A percentile compares a stretch with the other conserved stretches of the same genome.
phyloP scores from a whole-genome alignment of 2,329 filamentous ascomycete genomes.

The Calonectria hawksworthii region DNA sequence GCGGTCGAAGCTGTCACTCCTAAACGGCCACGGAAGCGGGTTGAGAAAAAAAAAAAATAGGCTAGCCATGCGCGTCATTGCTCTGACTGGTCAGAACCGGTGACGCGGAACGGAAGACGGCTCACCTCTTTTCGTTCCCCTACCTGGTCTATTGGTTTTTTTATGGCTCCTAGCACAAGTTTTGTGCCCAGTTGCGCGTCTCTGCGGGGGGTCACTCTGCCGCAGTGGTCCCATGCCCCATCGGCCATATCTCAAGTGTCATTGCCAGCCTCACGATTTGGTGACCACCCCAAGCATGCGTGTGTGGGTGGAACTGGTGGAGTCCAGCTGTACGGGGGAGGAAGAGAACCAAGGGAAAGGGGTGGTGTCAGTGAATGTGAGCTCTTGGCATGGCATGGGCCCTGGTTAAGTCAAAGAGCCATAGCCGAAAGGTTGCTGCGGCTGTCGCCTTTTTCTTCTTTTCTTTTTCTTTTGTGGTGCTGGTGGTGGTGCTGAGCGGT shows the following conservation, averaged over 20 bases:
- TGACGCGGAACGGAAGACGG: conserved; percentile 20
- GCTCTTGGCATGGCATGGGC: not conserved
- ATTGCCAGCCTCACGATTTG: conserved; percentile 25
- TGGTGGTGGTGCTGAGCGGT: not conserved
- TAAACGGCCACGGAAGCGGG: not conserved
- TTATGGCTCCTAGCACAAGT: not conserved
- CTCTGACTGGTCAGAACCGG: not conserved
- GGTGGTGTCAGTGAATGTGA: not conserved
- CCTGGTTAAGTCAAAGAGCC: not conserved
- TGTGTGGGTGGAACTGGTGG: conserved; percentile 27
- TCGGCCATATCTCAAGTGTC: conserved; percentile 27
- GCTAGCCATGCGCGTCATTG: conserved; percentile 12
- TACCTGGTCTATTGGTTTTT: not conserved
- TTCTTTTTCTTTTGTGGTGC: not conserved
- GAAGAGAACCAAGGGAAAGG: not conserved
- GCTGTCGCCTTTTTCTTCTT: not conserved
- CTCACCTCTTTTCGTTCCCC: not conserved
- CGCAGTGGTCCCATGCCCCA: conserved; percentile 28
- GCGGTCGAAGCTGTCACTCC: not conserved
- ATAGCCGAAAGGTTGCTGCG: not conserved
- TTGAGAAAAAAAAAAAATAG: not conserved
- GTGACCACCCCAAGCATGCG: conserved; percentile 7
- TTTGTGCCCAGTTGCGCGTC: conserved; percentile 16
- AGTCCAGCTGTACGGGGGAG: not conserved
- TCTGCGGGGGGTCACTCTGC: conserved; percentile 13